Percentiles rank a stretch among this genome's conserved stretches.
Evolutionary conservation across 2,329 filamentous ascomycete species (phyloP).

Genomic region (Seiridium cupressi): DNA sequence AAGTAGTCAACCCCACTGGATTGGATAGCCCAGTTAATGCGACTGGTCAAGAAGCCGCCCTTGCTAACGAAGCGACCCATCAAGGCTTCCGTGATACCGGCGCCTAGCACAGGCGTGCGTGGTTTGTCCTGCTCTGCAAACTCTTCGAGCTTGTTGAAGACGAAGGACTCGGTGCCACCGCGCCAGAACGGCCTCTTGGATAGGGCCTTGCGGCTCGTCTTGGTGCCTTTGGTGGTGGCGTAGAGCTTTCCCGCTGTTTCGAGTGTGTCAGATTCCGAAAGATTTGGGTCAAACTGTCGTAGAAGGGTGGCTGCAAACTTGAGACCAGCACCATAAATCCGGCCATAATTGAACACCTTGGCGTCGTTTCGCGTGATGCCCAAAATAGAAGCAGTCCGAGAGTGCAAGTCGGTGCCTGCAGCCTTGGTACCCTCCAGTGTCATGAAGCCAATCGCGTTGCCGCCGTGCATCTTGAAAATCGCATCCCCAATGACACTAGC

Average conservation of each 20-base stretch:
- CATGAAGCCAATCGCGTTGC: slow-evolving; percentile 98
- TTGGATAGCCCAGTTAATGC: slow-evolving; percentile 99
- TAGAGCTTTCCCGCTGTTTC: slow-evolving; percentile 80
- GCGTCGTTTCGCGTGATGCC: slow-evolving; percentile 94
- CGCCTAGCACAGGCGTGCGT: slow-evolving; percentile 86
- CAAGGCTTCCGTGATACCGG: slow-evolving; percentile 92
- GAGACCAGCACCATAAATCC: slow-evolving; percentile 95
- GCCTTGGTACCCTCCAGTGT: slow-evolving; percentile 94
- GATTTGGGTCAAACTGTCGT: slow-evolving; percentile 84
- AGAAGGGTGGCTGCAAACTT: slow-evolving; percentile 90
- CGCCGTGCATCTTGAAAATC: slow-evolving; percentile 91
- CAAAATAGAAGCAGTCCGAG: slow-evolving; percentile 85
- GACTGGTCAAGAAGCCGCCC: slow-evolving; percentile 88
- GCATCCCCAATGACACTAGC: slow-evolving; percentile 93
- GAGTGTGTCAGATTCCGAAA: slow-evolving; percentile 77
- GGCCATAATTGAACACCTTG: slow-evolving; percentile 98
- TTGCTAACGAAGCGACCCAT: slow-evolving; percentile 86
- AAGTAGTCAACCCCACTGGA: slow-evolving; percentile 97
- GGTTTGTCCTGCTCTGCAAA: slow-evolving; percentile 94
- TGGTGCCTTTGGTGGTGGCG: slow-evolving; percentile 83
- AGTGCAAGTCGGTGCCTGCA: slow-evolving; percentile 90
- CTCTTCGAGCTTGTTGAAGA: slow-evolving; percentile 97
- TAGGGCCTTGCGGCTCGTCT: slow-evolving; percentile 72
- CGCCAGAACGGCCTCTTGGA: slow-evolving; percentile 84
- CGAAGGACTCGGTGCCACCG: slow-evolving; percentile 93